These are phyloP conservation scores for Alternaria conjuncta DNA, from an alignment of 2,329 filamentous ascomycete species.

Conservation along the genomic window DNA sequence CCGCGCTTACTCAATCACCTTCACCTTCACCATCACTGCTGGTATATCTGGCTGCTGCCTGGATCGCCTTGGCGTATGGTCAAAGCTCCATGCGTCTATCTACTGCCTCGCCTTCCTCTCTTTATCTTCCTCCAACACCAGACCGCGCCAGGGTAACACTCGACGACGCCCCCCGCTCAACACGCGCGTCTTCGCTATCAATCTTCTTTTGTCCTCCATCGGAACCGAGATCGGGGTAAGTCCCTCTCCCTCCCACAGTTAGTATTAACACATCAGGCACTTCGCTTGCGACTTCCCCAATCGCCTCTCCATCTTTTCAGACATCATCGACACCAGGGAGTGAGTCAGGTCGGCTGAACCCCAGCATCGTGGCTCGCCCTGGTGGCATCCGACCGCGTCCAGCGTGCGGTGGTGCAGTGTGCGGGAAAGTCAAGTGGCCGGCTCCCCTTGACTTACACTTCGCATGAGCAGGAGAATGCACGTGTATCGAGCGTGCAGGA, in stretches of 20 bases:
- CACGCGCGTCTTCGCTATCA: background rate
- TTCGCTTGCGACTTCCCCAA: background rate
- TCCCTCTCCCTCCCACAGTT: background rate
- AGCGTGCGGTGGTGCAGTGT: background rate
- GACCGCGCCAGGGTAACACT: background rate
- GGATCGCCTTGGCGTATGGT: background rate
- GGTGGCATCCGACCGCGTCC: background rate
- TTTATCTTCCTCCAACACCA: background rate
- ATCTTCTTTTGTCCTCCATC: background rate
- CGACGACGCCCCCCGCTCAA: background rate
- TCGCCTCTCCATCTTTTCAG: background rate
- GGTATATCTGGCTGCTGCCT: background rate
- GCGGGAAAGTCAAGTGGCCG: background rate
- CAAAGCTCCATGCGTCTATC: background rate
- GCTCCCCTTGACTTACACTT: background rate
- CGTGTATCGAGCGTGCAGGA: background rate
- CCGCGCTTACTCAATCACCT: background rate
- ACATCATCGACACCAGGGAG: background rate
- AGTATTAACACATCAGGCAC: background rate
- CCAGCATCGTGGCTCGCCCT: background rate
- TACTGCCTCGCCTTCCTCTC: background rate
- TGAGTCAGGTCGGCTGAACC: background rate
- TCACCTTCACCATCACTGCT: background rate
- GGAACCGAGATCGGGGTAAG: background rate
- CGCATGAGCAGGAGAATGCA: background rate